Conservation (phyloP, 2,329 filamentous ascomycete genomes). For the Claviceps purpurea region DNA sequence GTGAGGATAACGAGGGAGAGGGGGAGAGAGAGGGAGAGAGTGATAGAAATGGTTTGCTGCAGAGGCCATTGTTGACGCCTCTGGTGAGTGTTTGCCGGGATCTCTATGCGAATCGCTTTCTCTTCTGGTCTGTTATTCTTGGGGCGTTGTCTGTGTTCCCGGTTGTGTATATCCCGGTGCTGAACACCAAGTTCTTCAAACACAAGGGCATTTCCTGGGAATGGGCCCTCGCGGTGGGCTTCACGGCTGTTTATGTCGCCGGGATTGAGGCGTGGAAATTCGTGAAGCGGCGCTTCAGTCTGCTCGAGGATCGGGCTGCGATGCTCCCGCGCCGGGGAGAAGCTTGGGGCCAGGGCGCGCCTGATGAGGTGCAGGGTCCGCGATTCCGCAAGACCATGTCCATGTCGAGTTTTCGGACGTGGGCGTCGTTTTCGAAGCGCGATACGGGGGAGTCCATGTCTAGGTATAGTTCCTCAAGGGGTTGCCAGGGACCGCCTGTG, state of each 20-base stretch:
- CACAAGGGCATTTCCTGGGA: constrained; percentile 62
- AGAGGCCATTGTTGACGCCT: constrained; percentile 20
- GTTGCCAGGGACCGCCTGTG: not conserved
- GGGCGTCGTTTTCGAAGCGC: constrained; percentile 26
- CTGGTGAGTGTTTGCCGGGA: constrained; percentile 38
- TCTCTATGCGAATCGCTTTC: constrained; percentile 55
- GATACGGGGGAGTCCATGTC: constrained; percentile 25
- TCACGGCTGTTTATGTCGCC: constrained; percentile 48
- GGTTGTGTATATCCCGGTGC: constrained; percentile 57
- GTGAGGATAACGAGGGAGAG: constrained; percentile 19
- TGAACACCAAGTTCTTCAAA: constrained; percentile 61
- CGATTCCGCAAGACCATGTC: constrained; percentile 36
- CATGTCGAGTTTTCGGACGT: constrained; percentile 37
- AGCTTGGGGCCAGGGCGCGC: constrained; percentile 37
- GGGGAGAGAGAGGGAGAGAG: not conserved
- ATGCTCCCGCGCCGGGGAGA: constrained; percentile 26
- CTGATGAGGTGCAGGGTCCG: constrained; percentile 27
- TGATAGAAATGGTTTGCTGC: too few relatives aligned
- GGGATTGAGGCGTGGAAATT: constrained; percentile 63
- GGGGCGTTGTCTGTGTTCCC: constrained; percentile 51
- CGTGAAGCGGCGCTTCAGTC: constrained; percentile 42
- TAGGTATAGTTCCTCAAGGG: constrained; percentile 14
- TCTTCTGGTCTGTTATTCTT: constrained; percentile 52
- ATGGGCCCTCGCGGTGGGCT: constrained; percentile 55
- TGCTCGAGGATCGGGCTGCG: constrained; percentile 33